Conservation (phyloP, 176 grass and related monocot species). For the Triticum dicoccoides region DNA sequence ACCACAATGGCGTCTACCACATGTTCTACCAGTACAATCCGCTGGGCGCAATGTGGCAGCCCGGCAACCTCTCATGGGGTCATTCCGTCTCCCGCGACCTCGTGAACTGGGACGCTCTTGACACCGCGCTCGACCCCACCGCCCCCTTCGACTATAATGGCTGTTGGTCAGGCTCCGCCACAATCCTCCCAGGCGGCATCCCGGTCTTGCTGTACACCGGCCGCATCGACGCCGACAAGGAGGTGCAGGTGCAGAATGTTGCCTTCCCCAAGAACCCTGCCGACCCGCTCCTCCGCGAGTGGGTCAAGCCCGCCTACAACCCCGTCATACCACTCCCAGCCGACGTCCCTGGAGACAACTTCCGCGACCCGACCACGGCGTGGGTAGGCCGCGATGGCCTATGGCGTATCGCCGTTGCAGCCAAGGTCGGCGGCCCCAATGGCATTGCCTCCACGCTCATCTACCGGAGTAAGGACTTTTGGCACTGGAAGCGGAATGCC, state of each 20-base stretch:
- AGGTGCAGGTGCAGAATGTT: constrained; percentile 54
- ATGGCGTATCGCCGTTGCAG: constrained; percentile 51
- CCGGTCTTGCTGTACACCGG: constrained; percentile 63
- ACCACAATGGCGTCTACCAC: background rate
- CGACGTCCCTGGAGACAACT: constrained; percentile 27
- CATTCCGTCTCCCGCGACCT: constrained; percentile 77
- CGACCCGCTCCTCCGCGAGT: constrained; percentile 45
- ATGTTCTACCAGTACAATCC: constrained; percentile 83
- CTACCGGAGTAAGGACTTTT: constrained; percentile 55
- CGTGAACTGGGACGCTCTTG: constrained; percentile 63
- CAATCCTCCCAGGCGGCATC: constrained; percentile 29
- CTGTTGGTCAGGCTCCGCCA: constrained; percentile 7
- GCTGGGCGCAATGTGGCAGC: background rate
- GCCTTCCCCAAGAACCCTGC: constrained; percentile 54
- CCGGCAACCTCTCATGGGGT: constrained; percentile 64
- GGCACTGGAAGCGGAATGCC: constrained; percentile 41
- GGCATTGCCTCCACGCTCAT: constrained; percentile 27
- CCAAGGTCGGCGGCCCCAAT: constrained; percentile 2
- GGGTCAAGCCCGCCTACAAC: constrained; percentile 58
- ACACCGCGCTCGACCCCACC: constrained; percentile 46
- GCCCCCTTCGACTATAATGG: constrained; percentile 49
- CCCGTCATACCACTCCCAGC: constrained; percentile 36
- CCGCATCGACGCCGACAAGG: background rate
- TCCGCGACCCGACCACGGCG: constrained; percentile 66
- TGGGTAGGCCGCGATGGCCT: constrained; percentile 63